A percentile compares a stretch with the other conserved stretches of the same genome.
These are phyloP conservation scores for Pouteria glomerata DNA, from an alignment of 148 eudicot genomes.

Conservation along the genomic window DNA sequence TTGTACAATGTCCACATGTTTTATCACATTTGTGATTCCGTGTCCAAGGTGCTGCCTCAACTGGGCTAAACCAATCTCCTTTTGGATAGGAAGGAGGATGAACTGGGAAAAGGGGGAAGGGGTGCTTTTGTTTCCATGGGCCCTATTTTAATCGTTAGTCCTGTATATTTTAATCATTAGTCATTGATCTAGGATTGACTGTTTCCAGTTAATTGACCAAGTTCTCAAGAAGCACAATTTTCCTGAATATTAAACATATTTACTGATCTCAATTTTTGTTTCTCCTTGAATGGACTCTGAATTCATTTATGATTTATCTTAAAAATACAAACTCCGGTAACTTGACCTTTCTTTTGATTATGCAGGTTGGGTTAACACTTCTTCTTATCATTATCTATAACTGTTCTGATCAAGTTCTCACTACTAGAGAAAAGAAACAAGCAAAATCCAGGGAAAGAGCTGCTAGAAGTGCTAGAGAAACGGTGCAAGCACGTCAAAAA, in stretches of 20 bases:
- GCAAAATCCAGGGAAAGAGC: slow-evolving; percentile 84
- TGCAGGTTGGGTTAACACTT: slow-evolving; percentile 61
- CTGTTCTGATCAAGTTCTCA: slow-evolving; percentile 75
- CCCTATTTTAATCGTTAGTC: background rate
- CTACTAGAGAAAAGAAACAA: slow-evolving; percentile 49
- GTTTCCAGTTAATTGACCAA: background rate
- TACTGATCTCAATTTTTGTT: background rate
- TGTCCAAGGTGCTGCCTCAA: background rate
- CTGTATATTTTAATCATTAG: background rate
- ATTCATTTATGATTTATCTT: background rate
- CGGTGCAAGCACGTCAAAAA: slow-evolving; percentile 42
- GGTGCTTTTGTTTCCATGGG: background rate
- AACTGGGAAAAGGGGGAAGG: background rate
- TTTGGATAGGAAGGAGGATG: background rate
- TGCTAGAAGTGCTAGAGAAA: slow-evolving; percentile 61
- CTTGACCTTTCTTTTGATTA: background rate
- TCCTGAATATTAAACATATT: background rate
- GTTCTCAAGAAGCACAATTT: background rate
- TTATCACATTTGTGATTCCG: background rate
- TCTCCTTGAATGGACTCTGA: background rate
- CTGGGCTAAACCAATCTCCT: background rate
- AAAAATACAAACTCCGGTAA: background rate
- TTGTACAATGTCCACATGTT: background rate
- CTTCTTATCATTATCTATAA: slow-evolving; percentile 73
- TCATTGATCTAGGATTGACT: background rate